Percentiles rank a stretch among this genome's conserved stretches.
Evolutionary conservation across 176 grass and related monocot genomes (phyloP).

Genomic region (Avena atlantica): DNA sequence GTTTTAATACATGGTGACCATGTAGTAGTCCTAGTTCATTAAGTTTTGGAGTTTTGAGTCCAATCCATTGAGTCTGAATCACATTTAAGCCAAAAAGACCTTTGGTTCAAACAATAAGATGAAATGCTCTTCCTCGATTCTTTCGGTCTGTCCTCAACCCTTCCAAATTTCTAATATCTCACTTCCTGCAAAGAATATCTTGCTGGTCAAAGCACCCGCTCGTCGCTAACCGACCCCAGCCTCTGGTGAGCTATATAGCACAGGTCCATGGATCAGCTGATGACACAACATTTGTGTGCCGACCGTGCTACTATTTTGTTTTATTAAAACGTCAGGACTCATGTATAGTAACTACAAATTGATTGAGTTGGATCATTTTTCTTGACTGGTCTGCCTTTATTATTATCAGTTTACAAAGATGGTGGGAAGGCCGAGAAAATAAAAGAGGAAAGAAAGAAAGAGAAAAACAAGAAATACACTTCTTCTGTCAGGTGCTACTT

Average conservation of each 20-base stretch:
- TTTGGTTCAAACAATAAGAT: conserved; percentile 6
- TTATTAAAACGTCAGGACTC: background rate
- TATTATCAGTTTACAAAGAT: conserved; percentile 69
- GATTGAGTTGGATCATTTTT: background rate
- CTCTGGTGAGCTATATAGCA: background rate
- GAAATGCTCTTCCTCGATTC: background rate
- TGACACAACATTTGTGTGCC: background rate
- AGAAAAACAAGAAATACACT: conserved; percentile 55
- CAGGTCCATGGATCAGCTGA: conserved; percentile 1
- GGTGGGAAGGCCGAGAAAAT: conserved; percentile 66
- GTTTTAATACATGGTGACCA: background rate
- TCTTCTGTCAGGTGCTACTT: conserved; percentile 86
- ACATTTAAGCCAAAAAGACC: background rate
- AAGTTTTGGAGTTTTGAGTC: background rate
- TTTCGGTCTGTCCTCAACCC: conserved; percentile 3
- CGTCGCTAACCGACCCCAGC: background rate
- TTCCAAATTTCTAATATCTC: background rate
- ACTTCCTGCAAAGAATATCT: background rate
- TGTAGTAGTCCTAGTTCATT: conserved; percentile 1
- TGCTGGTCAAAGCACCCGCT: background rate
- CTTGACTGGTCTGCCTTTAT: background rate
- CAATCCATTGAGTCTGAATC: background rate
- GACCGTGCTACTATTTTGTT: background rate
- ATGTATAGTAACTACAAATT: conserved; percentile 17
- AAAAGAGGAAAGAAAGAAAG: conserved; percentile 46